phyloP scores from a whole-genome alignment of 2,329 filamentous ascomycete species.

The Pseudofabraea citricarpa region DNA sequence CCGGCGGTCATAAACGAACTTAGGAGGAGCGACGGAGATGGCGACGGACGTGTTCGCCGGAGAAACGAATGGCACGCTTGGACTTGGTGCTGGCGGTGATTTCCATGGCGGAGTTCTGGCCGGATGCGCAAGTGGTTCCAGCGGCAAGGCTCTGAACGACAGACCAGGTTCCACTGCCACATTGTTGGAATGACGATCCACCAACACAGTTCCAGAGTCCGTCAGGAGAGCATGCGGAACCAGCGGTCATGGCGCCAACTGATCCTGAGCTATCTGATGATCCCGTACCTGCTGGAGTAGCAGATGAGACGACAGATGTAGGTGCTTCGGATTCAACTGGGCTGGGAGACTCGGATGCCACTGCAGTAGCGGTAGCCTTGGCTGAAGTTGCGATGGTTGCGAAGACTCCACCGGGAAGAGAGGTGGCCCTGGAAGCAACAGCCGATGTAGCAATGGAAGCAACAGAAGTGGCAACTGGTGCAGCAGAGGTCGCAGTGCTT shows the following conservation, averaged over 20 bases:
- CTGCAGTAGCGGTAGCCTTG: slow-evolving; percentile 18
- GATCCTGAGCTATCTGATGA: slow-evolving; percentile 16
- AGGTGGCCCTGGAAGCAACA: slow-evolving; percentile 12
- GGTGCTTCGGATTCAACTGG: slow-evolving; percentile 17
- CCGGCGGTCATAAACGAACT: slow-evolving; percentile 15
- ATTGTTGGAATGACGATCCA: slow-evolving; percentile 48
- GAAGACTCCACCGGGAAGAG: slow-evolving; percentile 11
- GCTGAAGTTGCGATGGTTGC: slow-evolving; percentile 13
- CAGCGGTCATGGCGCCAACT: slow-evolving; percentile 27
- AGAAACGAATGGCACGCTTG: slow-evolving; percentile 22
- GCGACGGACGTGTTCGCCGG: slow-evolving; percentile 20
- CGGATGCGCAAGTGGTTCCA: slow-evolving; percentile 41
- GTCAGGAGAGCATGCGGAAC: slow-evolving; percentile 42
- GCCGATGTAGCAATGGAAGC: slow-evolving; percentile 15
- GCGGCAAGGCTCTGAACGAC: slow-evolving; percentile 34
- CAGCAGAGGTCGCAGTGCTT: slow-evolving; percentile 11
- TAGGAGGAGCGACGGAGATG: slow-evolving; percentile 12
- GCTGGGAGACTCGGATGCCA: slow-evolving; percentile 12
- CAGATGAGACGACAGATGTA: slow-evolving; percentile 16
- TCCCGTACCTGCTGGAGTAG: slow-evolving; percentile 17
- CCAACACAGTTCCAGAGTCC: slow-evolving; percentile 51
- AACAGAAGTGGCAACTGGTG: slow-evolving; percentile 5
- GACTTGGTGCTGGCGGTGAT: slow-evolving; percentile 26
- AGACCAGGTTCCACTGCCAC: slow-evolving; percentile 48
- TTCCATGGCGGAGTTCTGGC: slow-evolving; percentile 34